Conservation (phyloP, 345 rosid genomes). For the Pelargonium nanum region DNA sequence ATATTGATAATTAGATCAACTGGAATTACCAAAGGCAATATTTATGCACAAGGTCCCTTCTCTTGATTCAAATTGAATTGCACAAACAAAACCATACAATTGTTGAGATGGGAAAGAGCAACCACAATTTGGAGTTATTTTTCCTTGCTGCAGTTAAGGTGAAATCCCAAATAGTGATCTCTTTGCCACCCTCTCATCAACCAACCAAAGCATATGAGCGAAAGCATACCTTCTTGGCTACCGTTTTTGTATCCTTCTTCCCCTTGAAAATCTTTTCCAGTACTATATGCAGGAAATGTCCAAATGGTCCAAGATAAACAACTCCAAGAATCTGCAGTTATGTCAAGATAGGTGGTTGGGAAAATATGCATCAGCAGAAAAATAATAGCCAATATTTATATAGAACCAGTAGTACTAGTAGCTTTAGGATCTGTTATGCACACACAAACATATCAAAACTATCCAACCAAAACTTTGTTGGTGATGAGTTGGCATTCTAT, state of each 20-base stretch:
- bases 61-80: not conserved
- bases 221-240: constrained; percentile 71
- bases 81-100: not conserved
- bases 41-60: not conserved
- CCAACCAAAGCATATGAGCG: not conserved
- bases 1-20: too few species aligned
- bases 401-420: too few species aligned
- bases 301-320: constrained; percentile 79
- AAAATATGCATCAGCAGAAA: not conserved
- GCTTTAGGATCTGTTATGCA: not conserved
- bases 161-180: not conserved
- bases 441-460: not conserved
- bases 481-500: too few species aligned
- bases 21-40: too few species aligned
- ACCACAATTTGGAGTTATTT: not conserved
- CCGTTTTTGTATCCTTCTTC: constrained; percentile 69
- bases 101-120: not conserved
- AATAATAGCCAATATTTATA: not conserved
- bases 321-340: constrained; percentile 60
- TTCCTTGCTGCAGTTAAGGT: not conserved
- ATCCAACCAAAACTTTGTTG: too few species aligned
- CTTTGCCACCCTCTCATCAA: not conserved
- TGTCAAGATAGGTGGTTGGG: constrained; percentile 3
- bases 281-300: constrained; percentile 57
- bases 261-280: constrained; percentile 87